These are phyloP conservation scores for Fraxinus cuspidata DNA, from an alignment of 257 asterid genomes.

Conservation along the genomic window DNA sequence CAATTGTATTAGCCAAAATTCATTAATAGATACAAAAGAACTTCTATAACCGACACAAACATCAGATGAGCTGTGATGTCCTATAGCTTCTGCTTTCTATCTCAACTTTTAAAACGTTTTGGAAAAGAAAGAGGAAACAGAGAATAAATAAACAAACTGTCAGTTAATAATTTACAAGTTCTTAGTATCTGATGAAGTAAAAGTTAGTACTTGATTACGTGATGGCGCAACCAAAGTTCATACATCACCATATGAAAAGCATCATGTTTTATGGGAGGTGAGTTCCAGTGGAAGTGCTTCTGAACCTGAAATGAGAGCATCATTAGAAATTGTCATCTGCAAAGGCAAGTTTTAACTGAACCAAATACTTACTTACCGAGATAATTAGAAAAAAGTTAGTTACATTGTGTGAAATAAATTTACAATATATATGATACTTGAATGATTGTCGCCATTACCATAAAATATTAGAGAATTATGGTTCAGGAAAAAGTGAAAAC, in stretches of 20 bases:
- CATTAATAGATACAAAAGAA: not conserved
- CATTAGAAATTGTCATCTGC: conserved; percentile 6
- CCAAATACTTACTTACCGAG: too few relatives aligned
- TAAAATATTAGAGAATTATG: too few relatives aligned
- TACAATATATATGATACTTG: too few relatives aligned
- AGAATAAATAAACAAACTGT: not conserved
- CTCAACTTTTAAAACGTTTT: not conserved
- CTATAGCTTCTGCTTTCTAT: not conserved
- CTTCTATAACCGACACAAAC: too few relatives aligned
- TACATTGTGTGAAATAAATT: not conserved
- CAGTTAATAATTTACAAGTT: conserved; percentile 45
- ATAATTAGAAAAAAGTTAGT: too few relatives aligned
- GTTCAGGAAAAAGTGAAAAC: too few relatives aligned
- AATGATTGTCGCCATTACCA: too few relatives aligned
- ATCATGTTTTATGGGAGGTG: conserved; percentile 70
- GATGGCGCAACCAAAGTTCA: conserved; percentile 93
- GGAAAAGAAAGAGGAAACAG: not conserved
- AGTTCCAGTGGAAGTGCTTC: conserved; percentile 93
- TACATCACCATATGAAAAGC: conserved; percentile 96
- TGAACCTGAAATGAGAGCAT: conserved; percentile 55
- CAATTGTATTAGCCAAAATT: not conserved
- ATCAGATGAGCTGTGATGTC: too few relatives aligned
- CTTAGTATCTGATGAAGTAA: conserved; percentile 13
- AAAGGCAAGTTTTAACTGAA: not conserved
- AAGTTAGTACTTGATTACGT: conserved; percentile 73